Evolutionary conservation across 2,329 filamentous ascomycete species (phyloP).

Genomic region (Pezicula neosporulosa): DNA sequence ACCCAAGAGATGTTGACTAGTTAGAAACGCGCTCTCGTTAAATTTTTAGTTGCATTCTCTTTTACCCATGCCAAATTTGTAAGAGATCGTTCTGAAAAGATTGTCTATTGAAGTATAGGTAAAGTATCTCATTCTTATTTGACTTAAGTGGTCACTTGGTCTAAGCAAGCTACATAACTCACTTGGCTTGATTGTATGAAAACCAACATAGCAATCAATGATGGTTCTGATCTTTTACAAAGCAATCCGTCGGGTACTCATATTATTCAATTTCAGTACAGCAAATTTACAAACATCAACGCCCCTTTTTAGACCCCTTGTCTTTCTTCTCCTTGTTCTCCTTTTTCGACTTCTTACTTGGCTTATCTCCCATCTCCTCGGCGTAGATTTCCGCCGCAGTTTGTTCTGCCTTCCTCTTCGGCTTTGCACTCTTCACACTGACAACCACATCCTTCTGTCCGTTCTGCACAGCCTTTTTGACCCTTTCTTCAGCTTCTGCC

Average conservation of each 20-base stretch:
- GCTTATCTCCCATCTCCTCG: conserved; percentile 51
- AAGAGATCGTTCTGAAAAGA: not conserved
- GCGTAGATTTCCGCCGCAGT: conserved; percentile 62
- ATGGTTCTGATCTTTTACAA: too few relatives aligned
- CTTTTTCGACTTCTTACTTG: conserved; percentile 54
- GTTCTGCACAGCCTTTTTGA: conserved; percentile 52
- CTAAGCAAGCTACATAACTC: too few relatives aligned
- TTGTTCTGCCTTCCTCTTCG: conserved; percentile 67
- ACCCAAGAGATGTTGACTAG: too few relatives aligned
- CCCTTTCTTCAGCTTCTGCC: conserved; percentile 73
- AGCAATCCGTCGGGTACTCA: not conserved
- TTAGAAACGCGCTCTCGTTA: too few relatives aligned
- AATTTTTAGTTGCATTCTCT: too few relatives aligned
- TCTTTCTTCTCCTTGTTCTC: not conserved
- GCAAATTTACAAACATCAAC: conserved; percentile 2
- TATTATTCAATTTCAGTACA: not conserved
- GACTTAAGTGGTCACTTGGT: too few relatives aligned
- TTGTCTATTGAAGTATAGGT: too few relatives aligned
- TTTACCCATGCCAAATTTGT: too few relatives aligned
- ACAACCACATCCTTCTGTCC: conserved; percentile 63
- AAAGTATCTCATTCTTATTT: too few relatives aligned
- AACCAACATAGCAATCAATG: too few relatives aligned
- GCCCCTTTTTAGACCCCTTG: conserved; percentile 21
- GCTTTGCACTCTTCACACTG: conserved; percentile 75
- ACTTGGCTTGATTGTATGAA: too few relatives aligned